Conservation (phyloP, 257 asterid species). For the Fraxinus excelsior region DNA sequence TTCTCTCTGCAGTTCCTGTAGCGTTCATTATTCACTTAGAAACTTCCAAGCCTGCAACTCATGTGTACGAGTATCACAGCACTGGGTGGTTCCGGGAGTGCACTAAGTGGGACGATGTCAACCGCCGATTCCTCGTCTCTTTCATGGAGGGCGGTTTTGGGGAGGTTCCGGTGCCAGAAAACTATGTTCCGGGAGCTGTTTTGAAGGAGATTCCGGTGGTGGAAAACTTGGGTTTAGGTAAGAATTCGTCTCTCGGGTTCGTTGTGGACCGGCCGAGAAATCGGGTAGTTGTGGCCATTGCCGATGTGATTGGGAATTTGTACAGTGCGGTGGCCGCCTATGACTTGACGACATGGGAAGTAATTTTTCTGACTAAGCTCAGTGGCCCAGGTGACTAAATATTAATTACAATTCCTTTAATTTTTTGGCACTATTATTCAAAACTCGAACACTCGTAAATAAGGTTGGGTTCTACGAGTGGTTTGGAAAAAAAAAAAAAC, state of each 20-base stretch:
- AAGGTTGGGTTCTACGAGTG: no score
- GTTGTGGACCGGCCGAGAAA: slow-evolving; percentile 77
- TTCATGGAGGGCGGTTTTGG: slow-evolving; percentile 85
- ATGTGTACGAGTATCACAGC: slow-evolving; percentile 62
- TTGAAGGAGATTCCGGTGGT: slow-evolving; percentile 66
- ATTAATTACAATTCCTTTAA: not conserved
- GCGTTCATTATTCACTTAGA: slow-evolving; percentile 67
- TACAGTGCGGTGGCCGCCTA: slow-evolving; percentile 83
- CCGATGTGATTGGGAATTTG: slow-evolving; percentile 64
- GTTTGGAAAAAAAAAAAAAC: no score
- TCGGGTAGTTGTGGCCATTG: slow-evolving; percentile 61
- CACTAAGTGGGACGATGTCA: slow-evolving; percentile 74
- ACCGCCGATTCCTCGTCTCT: slow-evolving; percentile 75
- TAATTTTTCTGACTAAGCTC: slow-evolving; percentile 72
- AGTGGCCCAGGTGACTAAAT: slow-evolving; percentile 67
- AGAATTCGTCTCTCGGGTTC: slow-evolving; percentile 75
- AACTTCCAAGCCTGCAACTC: slow-evolving; percentile 50
- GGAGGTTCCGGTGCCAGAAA: slow-evolving; percentile 44
- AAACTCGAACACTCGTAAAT: no score
- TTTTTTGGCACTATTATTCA: not conserved
- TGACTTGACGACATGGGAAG: slow-evolving; percentile 73
- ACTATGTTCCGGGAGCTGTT: slow-evolving; percentile 10
- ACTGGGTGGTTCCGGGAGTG: slow-evolving; percentile 83
- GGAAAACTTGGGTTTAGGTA: slow-evolving; percentile 52
- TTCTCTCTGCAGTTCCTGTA: slow-evolving; percentile 70